Evolutionary conservation across 2,329 filamentous ascomycete genomes (phyloP).

Genomic region (Pyricularia sp.): DNA sequence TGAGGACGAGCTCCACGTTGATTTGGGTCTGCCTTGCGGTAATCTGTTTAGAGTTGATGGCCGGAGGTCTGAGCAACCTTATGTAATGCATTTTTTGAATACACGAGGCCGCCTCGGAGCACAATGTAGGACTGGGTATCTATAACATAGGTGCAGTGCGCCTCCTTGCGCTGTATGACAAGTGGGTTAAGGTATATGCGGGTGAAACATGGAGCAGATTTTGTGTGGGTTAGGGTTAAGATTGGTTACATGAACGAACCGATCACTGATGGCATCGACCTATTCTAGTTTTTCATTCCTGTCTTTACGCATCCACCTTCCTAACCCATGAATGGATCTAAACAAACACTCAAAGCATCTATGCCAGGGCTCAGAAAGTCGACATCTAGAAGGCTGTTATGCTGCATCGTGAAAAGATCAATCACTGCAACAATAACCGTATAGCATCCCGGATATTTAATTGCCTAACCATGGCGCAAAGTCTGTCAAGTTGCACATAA

Average conservation of each 20-base stretch:
- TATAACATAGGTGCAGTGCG: not conserved
- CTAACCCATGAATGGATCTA: not conserved
- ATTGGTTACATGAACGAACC: not conserved
- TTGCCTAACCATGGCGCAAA: no score
- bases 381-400: no score
- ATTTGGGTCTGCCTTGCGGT: conserved; percentile 10
- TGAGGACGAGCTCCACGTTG: conserved; percentile 32
- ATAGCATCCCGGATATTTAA: no score
- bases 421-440: no score
- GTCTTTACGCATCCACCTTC: not conserved
- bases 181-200: not conserved
- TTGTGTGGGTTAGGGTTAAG: not conserved
- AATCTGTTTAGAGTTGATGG: conserved; percentile 11
- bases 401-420: no score
- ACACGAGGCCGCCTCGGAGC: not conserved
- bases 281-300: no score
- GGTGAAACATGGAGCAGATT: not conserved
- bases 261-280: not conserved
- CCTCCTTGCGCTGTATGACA: no score
- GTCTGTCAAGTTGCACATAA: no score
- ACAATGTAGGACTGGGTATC: not conserved
- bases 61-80: conserved; percentile 35
- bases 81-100: conserved; percentile 44
- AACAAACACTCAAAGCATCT: not conserved
- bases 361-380: no score